Evolutionary conservation across 1,284 basidiomycete species (phyloP).

Genomic region (Schizopora paradoxa): DNA sequence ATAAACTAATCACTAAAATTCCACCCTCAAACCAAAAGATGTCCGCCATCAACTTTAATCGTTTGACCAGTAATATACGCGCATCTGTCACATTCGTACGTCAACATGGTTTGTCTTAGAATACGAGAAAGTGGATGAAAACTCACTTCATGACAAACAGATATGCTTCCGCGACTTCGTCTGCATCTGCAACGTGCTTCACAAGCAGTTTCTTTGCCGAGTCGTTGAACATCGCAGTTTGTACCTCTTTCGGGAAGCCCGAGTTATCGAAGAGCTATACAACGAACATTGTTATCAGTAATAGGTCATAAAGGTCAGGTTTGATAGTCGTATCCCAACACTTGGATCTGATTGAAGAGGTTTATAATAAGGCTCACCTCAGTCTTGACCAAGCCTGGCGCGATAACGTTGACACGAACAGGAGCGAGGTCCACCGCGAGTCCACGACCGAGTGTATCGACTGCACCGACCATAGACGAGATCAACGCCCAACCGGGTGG

Average conservation of each 20-base stretch:
- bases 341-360: no score
- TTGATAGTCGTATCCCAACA: no score
- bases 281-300: no score
- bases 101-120: not conserved
- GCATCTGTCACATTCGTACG: slow-evolving; percentile 13
- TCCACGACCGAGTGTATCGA: slow-evolving; percentile 18
- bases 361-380: slow-evolving; percentile 13
- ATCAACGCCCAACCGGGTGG: slow-evolving; percentile 14
- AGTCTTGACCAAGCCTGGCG: slow-evolving; percentile 18
- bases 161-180: slow-evolving; percentile 22
- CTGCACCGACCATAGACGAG: slow-evolving; percentile 16
- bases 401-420: slow-evolving; percentile 19
- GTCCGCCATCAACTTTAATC: slow-evolving; percentile 20
- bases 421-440: slow-evolving; percentile 21
- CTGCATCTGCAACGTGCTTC: slow-evolving; percentile 16
- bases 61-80: slow-evolving; percentile 19
- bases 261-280: no score
- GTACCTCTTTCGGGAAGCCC: slow-evolving; percentile 1
- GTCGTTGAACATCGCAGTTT: slow-evolving; percentile 7
- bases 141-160: slow-evolving; percentile 22
- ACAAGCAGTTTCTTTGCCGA: slow-evolving; percentile 13
- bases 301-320: no score
- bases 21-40: no score
- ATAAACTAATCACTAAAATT: no score
- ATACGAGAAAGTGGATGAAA: not conserved